phyloP scores from a whole-genome alignment of 352 stramenopile species.

The Phytopythium vexans region DNA sequence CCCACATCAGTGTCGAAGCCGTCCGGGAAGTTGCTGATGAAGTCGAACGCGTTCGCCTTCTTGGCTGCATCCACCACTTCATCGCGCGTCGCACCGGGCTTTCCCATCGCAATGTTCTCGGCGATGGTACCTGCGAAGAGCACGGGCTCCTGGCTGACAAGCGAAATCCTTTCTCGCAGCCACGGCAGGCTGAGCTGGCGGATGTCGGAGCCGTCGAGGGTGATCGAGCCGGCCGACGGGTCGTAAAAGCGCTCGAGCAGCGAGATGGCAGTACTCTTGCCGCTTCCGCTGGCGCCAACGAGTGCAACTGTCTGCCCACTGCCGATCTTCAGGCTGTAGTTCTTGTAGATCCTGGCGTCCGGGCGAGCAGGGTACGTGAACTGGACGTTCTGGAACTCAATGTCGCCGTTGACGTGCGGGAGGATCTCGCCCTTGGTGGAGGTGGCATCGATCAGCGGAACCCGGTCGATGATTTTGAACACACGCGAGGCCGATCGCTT shows the following conservation, averaged over 20 bases:
- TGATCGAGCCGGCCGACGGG: conserved; percentile 29
- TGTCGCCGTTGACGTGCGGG: conserved; percentile 13
- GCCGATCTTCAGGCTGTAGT: conserved; percentile 56
- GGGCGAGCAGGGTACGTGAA: conserved; percentile 61
- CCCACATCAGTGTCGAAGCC: conserved; percentile 52
- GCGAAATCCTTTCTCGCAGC: conserved; percentile 38
- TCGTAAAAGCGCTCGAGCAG: conserved; percentile 83
- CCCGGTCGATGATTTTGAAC: conserved; percentile 53
- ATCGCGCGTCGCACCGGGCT: conserved; percentile 34
- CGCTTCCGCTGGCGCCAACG: conserved; percentile 78
- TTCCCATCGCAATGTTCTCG: conserved; percentile 59
- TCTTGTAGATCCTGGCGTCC: conserved; percentile 53
- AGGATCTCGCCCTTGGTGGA: conserved; percentile 32
- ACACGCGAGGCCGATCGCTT: conserved; percentile 24
- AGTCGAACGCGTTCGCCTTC: conserved; percentile 84
- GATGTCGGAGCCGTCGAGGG: conserved; percentile 63
- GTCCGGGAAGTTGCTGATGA: conserved; percentile 72
- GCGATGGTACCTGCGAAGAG: conserved; percentile 44
- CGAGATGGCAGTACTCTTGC: conserved; percentile 77
- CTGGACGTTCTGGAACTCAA: conserved; percentile 43
- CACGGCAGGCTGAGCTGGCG: conserved; percentile 41
- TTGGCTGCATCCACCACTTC: conserved; percentile 76
- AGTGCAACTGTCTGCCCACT: conserved; percentile 76
- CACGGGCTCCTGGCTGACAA: conserved; percentile 76
- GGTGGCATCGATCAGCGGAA: conserved; percentile 24